Evolutionary conservation across 305 asterid species (phyloP).

Genomic region (Fraxinus paxiana): DNA sequence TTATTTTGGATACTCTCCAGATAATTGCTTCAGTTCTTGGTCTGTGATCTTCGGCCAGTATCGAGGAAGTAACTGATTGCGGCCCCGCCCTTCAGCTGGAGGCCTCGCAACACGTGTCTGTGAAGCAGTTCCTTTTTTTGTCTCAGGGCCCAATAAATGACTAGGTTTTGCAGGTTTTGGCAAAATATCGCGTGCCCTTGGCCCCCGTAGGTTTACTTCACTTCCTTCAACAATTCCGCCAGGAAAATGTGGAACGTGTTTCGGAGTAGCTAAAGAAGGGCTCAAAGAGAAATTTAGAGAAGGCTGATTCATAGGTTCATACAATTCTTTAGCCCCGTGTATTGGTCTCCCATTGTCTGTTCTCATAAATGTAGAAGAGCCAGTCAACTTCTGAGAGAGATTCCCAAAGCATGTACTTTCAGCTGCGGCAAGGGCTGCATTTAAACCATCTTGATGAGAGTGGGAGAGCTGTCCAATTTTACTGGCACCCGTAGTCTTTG

Average conservation of each 20-base stretch:
- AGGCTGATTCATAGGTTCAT: constrained; percentile 34
- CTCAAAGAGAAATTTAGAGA: constrained; percentile 35
- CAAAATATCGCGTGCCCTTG: constrained; percentile 30
- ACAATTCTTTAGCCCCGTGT: constrained; percentile 33
- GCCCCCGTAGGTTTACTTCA: constrained; percentile 55
- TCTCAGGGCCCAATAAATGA: constrained; percentile 26
- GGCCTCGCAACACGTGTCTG: constrained; percentile 69
- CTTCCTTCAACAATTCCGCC: constrained; percentile 46
- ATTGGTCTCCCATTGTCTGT: constrained; percentile 31
- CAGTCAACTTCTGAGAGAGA: constrained; percentile 23
- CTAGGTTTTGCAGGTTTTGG: constrained; percentile 44
- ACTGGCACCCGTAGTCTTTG: constrained; percentile 18
- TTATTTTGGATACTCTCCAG: constrained; percentile 91
- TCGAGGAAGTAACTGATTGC: constrained; percentile 88
- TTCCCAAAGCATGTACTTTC: constrained; percentile 27
- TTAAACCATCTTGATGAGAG: not conserved
- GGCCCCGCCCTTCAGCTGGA: constrained; percentile 87
- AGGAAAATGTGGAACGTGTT: constrained; percentile 26
- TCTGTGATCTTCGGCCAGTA: constrained; percentile 98
- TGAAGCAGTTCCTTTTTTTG: constrained; percentile 18
- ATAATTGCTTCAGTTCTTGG: constrained; percentile 80
- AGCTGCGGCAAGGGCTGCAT: constrained; percentile 10
- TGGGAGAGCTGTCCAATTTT: constrained; percentile 25
- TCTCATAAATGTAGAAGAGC: constrained; percentile 29
- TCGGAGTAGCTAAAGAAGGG: constrained; percentile 29